Evolutionary conservation across 2,329 filamentous ascomycete genomes (phyloP).

Genomic region (Colletotrichum sp.): DNA sequence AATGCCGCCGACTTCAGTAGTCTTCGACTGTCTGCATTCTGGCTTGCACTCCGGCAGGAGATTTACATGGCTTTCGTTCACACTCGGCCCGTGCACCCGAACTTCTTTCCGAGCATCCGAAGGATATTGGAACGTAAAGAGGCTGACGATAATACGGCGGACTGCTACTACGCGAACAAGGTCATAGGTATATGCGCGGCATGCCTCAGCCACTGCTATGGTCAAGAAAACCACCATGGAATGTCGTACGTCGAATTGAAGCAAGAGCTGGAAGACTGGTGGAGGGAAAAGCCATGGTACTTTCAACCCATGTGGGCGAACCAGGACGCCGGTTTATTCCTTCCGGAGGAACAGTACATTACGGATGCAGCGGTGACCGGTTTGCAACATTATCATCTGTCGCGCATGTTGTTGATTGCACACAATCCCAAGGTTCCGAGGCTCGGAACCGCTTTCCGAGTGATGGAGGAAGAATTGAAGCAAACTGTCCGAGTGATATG

Average conservation of each 20-base stretch:
- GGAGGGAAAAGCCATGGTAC: slow-evolving; percentile 31
- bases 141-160: background rate
- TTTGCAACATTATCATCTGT: slow-evolving; percentile 30
- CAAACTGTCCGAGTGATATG: slow-evolving; percentile 30
- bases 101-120: slow-evolving; percentile 23
- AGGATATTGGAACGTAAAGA: slow-evolving; percentile 26
- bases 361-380: slow-evolving; percentile 33
- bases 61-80: slow-evolving; percentile 35
- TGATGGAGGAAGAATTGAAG: slow-evolving; percentile 32
- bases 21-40: slow-evolving; percentile 31
- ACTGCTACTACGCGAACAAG: slow-evolving; percentile 29
- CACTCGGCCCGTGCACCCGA: slow-evolving; percentile 30
- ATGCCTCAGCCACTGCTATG: slow-evolving; percentile 33
- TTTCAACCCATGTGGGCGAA: slow-evolving; percentile 24
- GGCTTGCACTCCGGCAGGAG: slow-evolving; percentile 32
- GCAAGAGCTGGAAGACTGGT: slow-evolving; percentile 30
- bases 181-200: slow-evolving; percentile 31
- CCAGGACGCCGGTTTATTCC: slow-evolving; percentile 14
- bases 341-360: slow-evolving; percentile 29
- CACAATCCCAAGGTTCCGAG: slow-evolving; percentile 31
- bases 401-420: slow-evolving; percentile 30
- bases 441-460: slow-evolving; percentile 27
- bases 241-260: slow-evolving; percentile 25
- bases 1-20: slow-evolving; percentile 30
- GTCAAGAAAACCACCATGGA: slow-evolving; percentile 28